phyloP scores from a whole-genome alignment of 139 green algal species.

The Tetraselmis chui region DNA sequence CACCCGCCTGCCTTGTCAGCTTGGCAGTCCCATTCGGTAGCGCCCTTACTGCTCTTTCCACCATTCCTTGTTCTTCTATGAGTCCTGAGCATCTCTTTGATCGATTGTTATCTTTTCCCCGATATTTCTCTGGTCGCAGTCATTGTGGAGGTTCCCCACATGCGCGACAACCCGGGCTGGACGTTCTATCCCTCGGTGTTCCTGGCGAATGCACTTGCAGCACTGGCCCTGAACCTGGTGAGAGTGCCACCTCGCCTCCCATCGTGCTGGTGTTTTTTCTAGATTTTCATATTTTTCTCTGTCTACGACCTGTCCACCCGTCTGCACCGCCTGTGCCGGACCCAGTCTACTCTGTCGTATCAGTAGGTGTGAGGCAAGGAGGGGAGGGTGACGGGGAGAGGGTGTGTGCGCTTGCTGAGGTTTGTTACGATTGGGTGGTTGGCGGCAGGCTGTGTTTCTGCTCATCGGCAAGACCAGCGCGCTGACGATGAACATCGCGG shows the following conservation, averaged over 20 bases:
- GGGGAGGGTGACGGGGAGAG: too few species aligned
- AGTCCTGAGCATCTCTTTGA: slow-evolving; percentile 38
- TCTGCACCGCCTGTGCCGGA: too few species aligned
- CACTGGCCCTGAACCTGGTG: slow-evolving; percentile 73
- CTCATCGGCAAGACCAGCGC: slow-evolving; percentile 90
- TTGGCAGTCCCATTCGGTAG: slow-evolving; percentile 57
- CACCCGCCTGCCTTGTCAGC: slow-evolving; percentile 68
- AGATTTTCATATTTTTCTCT: too few species aligned
- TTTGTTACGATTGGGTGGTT: too few species aligned
- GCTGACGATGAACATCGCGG: slow-evolving; percentile 95
- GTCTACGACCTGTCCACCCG: neutral
- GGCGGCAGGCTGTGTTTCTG: slow-evolving; percentile 82
- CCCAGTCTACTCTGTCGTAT: too few species aligned
- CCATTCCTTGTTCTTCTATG: slow-evolving; percentile 21
- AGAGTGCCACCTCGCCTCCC: too few species aligned
- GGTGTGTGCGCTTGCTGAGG: too few species aligned
- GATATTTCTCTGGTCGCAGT: slow-evolving; percentile 29
- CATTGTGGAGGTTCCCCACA: slow-evolving; percentile 27
- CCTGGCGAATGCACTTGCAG: slow-evolving; percentile 76
- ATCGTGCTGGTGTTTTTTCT: too few species aligned
- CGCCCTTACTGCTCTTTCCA: neutral
- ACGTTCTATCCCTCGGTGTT: slow-evolving; percentile 66
- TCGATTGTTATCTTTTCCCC: slow-evolving; percentile 38
- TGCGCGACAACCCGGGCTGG: slow-evolving; percentile 34
- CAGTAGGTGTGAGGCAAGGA: too few species aligned